Percentiles rank a stretch among this genome's conserved stretches.
Evolutionary conservation across 352 stramenopile genomes (phyloP).

Genomic region (Elongisporangium undulatum): DNA sequence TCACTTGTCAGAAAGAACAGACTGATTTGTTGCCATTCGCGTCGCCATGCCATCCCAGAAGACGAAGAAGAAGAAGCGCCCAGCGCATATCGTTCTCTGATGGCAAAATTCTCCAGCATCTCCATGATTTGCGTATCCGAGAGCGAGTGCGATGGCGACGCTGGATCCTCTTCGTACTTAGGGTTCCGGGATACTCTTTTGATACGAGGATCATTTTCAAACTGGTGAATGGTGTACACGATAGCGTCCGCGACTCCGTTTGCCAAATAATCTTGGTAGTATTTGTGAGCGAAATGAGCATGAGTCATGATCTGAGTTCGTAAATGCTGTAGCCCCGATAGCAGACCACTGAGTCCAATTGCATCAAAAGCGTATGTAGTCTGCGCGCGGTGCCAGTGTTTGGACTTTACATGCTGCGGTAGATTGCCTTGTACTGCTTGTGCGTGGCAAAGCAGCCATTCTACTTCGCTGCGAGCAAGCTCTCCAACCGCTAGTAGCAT

Average conservation of each 20-base stretch:
- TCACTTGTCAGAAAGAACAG: conserved; percentile 16
- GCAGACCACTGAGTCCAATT: conserved; percentile 14
- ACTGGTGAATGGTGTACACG: conserved; percentile 25
- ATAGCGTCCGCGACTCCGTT: conserved; percentile 46
- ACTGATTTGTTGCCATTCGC: conserved; percentile 63
- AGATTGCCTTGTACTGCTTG: conserved; percentile 18
- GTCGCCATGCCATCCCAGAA: conserved; percentile 27
- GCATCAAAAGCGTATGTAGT: conserved; percentile 16
- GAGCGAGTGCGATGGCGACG: not conserved
- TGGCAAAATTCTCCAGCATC: conserved; percentile 40
- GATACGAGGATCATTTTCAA: not conserved
- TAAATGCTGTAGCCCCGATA: conserved; percentile 19
- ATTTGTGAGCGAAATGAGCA: conserved; percentile 18
- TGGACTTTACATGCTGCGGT: conserved; percentile 39
- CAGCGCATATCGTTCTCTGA: conserved; percentile 22
- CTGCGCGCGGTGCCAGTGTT: conserved; percentile 36
- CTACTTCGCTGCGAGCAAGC: conserved; percentile 35
- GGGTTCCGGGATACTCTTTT: not conserved
- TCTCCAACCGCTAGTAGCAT: conserved; percentile 32
- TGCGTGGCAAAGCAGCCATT: conserved; percentile 44
- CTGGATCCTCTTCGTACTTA: not conserved
- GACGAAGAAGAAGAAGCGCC: conserved; percentile 4
- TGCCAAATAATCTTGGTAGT: conserved; percentile 39
- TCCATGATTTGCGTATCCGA: conserved; percentile 13
- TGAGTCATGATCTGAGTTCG: conserved; percentile 16